Evolutionary conservation across 345 rosid species (phyloP).

Genomic region (Rhodamnia argentea): DNA sequence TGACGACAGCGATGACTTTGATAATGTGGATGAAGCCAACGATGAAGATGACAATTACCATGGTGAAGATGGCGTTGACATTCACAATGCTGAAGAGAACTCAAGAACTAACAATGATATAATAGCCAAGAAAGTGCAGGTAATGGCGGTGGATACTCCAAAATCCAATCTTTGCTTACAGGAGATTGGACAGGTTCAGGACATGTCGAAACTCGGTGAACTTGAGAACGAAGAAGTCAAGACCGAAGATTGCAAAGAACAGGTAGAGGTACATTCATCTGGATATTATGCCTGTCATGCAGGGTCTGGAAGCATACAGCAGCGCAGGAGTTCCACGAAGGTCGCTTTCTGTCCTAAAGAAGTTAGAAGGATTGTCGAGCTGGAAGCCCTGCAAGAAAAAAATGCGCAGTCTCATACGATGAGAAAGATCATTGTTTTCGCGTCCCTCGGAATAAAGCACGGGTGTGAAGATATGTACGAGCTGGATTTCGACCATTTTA

Average conservation of each 20-base stretch:
- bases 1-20: conserved; percentile 10
- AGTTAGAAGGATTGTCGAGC: conserved; percentile 28
- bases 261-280: background rate
- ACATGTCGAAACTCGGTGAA: background rate
- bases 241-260: background rate
- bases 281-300: background rate
- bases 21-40: conserved; percentile 2
- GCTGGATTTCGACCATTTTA: conserved; percentile 46
- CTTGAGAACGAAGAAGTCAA: conserved; percentile 1
- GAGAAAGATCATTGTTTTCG: conserved; percentile 42
- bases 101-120: background rate
- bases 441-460: conserved; percentile 41
- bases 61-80: conserved; percentile 10
- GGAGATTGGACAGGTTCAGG: background rate
- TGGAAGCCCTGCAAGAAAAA: conserved; percentile 18
- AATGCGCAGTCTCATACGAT: conserved; percentile 52
- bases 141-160: background rate
- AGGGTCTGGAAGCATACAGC: background rate
- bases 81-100: conserved; percentile 5
- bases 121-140: background rate
- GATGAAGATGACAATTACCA: conserved; percentile 9
- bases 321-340: conserved; percentile 4
- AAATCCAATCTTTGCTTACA: background rate
- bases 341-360: conserved; percentile 53
- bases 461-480: conserved; percentile 51